Evolutionary conservation across 2,329 filamentous ascomycete species (phyloP), one percentile per base, ranked within the genome.

Genomic region (Fusarium sp.): DNA sequence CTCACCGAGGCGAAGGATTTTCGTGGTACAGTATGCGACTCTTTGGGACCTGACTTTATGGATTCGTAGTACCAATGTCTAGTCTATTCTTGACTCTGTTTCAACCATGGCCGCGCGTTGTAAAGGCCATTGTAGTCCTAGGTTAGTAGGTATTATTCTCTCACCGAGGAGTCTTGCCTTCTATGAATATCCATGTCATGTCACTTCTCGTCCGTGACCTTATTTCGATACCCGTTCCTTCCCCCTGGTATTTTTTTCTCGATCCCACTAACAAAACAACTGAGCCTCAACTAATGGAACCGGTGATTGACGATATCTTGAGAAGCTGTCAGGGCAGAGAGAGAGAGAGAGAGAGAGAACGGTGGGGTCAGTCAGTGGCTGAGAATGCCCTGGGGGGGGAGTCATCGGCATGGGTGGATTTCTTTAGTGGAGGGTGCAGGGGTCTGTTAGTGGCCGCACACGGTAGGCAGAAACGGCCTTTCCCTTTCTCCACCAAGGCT

Each of bases 401-500:
- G 72, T 74, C 72, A 74, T 71, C 72, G 72, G 72, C 67, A 67
- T 41, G 60, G 66, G 50, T 57, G 34, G 52, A 23, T 30, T 57
- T 8, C 33, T 44, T 41, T 41, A 30, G 47, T 50, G 66, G 26
- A 18, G 42, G 44, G 44, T 20, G 31, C 62, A 69, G 46, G 66
- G 62, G 18, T 56, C 1, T 16, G 26, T 51, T 70, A 69, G 66
- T 70, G 67, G 68, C 61, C 56, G 65, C 44, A 44, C 40, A 15
- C 67, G 62, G 72, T 74, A 74, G 72, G 72, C 72, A 74, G 72
- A 74, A 74, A 74, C 72, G 63, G 61, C 67, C 45, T 20, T 36
- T 26, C 62, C 67, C 45, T 20, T 36, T 26, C 62, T 54, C 61
- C 65, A 51, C 56, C 52, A 62, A 63, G 67, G 61, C 68, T 71